phyloP scores from a whole-genome alignment of 805 yeast genomes.

The Candida germanica region DNA sequence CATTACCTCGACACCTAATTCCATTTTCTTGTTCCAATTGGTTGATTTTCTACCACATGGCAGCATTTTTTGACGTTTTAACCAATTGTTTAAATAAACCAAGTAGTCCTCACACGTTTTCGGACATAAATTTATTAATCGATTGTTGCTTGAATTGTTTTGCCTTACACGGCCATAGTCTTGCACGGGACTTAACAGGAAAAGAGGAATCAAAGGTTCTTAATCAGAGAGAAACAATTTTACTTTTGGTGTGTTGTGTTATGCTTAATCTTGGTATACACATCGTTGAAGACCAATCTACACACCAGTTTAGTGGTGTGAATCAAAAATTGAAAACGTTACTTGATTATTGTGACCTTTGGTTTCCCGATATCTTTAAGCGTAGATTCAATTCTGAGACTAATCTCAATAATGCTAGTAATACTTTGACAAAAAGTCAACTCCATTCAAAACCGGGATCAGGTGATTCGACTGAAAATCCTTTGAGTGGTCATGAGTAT shows the following conservation, averaged over 20 bases:
- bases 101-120: constrained; percentile 21
- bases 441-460: neutral
- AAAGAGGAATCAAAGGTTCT: constrained; percentile 2
- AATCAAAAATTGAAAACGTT: constrained; percentile 17
- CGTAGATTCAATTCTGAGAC: neutral
- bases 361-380: constrained; percentile 19
- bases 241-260: constrained; percentile 19
- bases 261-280: constrained; percentile 20
- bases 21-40: constrained; percentile 28
- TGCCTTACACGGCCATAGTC: constrained; percentile 3
- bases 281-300: constrained; percentile 20
- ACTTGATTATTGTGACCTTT: constrained; percentile 15
- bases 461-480: neutral
- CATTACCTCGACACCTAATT: constrained; percentile 16
- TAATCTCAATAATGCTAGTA: neutral
- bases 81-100: constrained; percentile 32
- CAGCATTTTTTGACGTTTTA: constrained; percentile 29
- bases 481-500: too few species aligned
- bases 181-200: neutral
- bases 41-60: constrained; percentile 29
- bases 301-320: constrained; percentile 14
- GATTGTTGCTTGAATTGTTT: constrained; percentile 15
- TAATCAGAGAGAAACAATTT: constrained; percentile 18
- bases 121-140: constrained; percentile 30
- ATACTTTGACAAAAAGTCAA: neutral